Conservation (phyloP, 2,329 filamentous ascomycete species). For the Trichoderma semiorbis region DNA sequence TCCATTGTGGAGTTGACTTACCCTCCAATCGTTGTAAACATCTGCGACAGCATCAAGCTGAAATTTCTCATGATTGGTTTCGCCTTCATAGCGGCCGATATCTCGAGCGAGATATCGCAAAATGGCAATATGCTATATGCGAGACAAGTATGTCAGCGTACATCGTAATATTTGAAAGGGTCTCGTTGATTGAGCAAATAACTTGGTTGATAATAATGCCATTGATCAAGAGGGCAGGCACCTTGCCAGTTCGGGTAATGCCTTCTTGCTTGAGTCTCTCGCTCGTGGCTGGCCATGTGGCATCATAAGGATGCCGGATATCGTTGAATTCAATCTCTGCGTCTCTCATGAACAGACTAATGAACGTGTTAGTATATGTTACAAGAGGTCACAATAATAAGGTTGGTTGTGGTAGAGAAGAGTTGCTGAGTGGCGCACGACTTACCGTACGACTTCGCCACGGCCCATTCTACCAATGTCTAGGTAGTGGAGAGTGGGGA, state of each 20-base stretch:
- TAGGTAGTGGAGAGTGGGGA: slow-evolving; percentile 4
- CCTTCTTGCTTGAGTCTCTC: slow-evolving; percentile 28
- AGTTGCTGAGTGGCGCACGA: neutral
- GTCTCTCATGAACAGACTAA: slow-evolving; percentile 9
- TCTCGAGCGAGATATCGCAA: slow-evolving; percentile 37
- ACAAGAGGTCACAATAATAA: too few relatives aligned
- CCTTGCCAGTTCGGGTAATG: slow-evolving; percentile 29
- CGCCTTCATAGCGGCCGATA: slow-evolving; percentile 35
- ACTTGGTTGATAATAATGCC: slow-evolving; percentile 27
- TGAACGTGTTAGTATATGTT: neutral
- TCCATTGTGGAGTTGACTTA: slow-evolving; percentile 21
- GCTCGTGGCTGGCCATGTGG: slow-evolving; percentile 21
- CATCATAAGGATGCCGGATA: slow-evolving; percentile 29
- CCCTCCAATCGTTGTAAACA: slow-evolving; percentile 40
- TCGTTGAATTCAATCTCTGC: slow-evolving; percentile 25
- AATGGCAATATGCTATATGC: slow-evolving; percentile 24
- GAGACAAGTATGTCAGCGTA: neutral
- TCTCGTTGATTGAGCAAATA: neutral
- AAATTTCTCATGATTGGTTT: slow-evolving; percentile 36
- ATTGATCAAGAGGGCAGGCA: slow-evolving; percentile 37
- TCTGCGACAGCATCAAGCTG: slow-evolving; percentile 36
- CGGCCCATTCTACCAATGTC: slow-evolving; percentile 4
- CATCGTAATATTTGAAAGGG: slow-evolving; percentile 26
- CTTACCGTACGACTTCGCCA: slow-evolving; percentile 10
- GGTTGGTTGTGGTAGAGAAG: neutral